Evolutionary conservation across 371 early-diverging fungal genomes (phyloP), one percentile per base, ranked within the genome.

Genomic region (Mucor sp.): DNA sequence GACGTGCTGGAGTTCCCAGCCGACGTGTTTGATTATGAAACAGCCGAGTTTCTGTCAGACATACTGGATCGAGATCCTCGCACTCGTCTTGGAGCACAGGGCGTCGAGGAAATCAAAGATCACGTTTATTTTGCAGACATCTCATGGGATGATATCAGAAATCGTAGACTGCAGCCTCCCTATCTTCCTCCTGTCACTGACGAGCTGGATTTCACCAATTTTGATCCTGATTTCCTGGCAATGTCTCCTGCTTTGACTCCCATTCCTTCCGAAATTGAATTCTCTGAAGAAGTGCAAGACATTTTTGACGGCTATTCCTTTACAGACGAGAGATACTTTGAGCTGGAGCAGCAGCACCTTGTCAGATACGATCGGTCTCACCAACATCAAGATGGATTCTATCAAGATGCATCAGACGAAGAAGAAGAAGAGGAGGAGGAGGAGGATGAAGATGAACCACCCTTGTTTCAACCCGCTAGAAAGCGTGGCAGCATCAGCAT

Each of bases 1-100:
- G 91, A 91, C 59, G 81, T 88, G 0, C 75, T 95, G n/a, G 83
- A 86, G 61, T 93, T 94, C 65, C 94, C 94, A 0, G 73, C 75
- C 11, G 87, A 85, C 8, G 27, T 53, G 6, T 73, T 73, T 41
- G 85, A 90, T 14, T 78, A 69, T 19, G 76, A 78, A 28, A 89
- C 93, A 0, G 83, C 83, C 19, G 75, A 74, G 28, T 81, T 93
- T 44, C 76, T 91, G 9, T 74, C 75, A 21, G 89, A 88, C 30
- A 75, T 94, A 1, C 72, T 94, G 5, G 86, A 91, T 25, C 86
- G 92, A 25, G 84, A 90, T 48, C 93, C 93, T 6, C 56, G 66
- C 8, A 57, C 70, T 9, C 84, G 95, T 30, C 78, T 94, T 30
- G 93, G 93, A 30, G 88, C 83, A 3, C 69, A 81, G 4, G 74